Conservation (phyloP, 2,329 filamentous ascomycete genomes). For the Pezicula rhizophila region DNA sequence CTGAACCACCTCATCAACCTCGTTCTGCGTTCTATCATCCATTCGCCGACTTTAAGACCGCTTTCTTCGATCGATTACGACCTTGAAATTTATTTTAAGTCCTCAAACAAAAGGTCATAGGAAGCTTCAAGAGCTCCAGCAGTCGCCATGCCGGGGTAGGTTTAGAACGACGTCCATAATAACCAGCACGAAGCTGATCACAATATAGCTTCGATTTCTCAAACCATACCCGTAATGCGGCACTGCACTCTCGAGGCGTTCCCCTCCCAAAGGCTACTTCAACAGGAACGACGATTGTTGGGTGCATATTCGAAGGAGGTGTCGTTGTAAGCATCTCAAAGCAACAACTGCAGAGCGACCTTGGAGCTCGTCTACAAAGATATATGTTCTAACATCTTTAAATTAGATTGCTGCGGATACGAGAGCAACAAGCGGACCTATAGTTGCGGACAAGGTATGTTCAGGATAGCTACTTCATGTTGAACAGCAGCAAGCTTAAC, state of each 20-base stretch:
- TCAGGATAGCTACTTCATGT: background rate
- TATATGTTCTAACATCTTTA: slow-evolving; percentile 12
- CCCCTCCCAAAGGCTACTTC: slow-evolving; percentile 96
- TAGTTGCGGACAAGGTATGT: slow-evolving; percentile 90
- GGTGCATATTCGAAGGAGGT: slow-evolving; percentile 91
- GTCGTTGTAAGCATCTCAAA: slow-evolving; percentile 65
- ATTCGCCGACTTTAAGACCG: background rate
- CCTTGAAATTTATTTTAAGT: too few species aligned
- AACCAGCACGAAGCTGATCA: background rate
- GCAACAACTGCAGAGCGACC: background rate
- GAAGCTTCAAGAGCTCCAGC: background rate
- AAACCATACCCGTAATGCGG: slow-evolving; percentile 98
- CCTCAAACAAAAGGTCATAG: too few species aligned
- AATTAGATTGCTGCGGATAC: slow-evolving; percentile 91
- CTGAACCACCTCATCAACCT: background rate
- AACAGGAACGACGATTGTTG: slow-evolving; percentile 97
- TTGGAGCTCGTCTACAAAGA: background rate
- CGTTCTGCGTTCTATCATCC: background rate
- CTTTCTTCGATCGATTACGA: background rate
- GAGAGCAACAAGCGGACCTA: slow-evolving; percentile 91
- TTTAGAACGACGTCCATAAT: too few species aligned
- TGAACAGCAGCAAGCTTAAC: slow-evolving; percentile 7
- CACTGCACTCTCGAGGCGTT: slow-evolving; percentile 87
- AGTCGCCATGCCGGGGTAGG: background rate
- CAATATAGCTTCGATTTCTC: slow-evolving; percentile 86